Conservation (phyloP, 345 rosid genomes). For the Bretschneidera sinensis region DNA sequence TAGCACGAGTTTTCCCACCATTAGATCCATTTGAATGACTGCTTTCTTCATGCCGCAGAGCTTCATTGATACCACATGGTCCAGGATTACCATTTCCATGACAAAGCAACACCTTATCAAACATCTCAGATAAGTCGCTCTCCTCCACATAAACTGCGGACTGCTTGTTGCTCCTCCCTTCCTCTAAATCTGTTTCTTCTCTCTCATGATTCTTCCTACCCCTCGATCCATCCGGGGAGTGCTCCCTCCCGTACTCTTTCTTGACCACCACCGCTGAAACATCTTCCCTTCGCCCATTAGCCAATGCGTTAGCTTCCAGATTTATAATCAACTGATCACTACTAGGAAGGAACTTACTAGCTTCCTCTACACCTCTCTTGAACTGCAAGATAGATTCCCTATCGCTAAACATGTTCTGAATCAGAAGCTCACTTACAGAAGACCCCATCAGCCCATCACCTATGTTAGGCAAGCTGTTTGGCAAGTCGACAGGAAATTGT, state of each 20-base stretch:
- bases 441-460: slow-evolving; percentile 25
- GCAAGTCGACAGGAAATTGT: slow-evolving; percentile 16
- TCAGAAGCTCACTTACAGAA: slow-evolving; percentile 40
- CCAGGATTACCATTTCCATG: slow-evolving; percentile 15
- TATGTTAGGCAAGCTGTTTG: slow-evolving; percentile 9
- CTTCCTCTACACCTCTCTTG: slow-evolving; percentile 76
- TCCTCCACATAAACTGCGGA: slow-evolving; percentile 45
- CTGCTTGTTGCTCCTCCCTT: slow-evolving; percentile 63
- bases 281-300: slow-evolving; percentile 13
- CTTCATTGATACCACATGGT: background rate
- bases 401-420: slow-evolving; percentile 49
- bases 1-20: slow-evolving; percentile 36
- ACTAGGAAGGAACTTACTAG: slow-evolving; percentile 80
- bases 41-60: slow-evolving; percentile 15
- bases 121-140: slow-evolving; percentile 52
- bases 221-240: slow-evolving; percentile 23
- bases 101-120: slow-evolving; percentile 67
- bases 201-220: slow-evolving; percentile 51
- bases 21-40: slow-evolving; percentile 24
- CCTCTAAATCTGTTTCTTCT: slow-evolving; percentile 45
- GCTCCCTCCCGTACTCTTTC: slow-evolving; percentile 27
- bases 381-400: slow-evolving; percentile 57
- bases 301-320: slow-evolving; percentile 22
- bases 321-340: slow-evolving; percentile 36
- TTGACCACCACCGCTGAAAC: slow-evolving; percentile 15